Evolutionary conservation across 768 basidiomycete species (phyloP).

Genomic region (Hydnum rufescens): DNA sequence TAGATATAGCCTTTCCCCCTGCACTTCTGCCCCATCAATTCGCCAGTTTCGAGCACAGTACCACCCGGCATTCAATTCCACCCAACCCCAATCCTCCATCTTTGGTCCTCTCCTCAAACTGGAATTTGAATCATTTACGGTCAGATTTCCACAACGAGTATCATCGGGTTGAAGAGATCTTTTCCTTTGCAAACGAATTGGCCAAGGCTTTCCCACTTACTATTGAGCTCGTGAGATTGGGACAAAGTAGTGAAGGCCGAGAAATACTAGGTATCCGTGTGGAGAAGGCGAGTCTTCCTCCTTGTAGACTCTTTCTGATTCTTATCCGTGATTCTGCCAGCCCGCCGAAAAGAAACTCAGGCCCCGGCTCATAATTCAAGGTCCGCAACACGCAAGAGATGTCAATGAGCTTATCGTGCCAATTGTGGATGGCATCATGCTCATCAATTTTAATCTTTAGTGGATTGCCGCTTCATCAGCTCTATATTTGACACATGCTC

Average conservation of each 20-base stretch:
- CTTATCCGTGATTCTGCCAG: constrained; percentile 19
- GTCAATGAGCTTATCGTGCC: constrained; percentile 21
- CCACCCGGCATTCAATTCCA: not conserved
- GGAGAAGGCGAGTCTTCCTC: not conserved
- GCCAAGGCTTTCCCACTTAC: constrained; percentile 27
- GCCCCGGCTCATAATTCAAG: constrained; percentile 44
- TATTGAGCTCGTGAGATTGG: constrained; percentile 29
- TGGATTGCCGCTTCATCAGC: constrained; percentile 67
- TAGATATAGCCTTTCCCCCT: not conserved
- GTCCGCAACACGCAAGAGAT: constrained; percentile 61
- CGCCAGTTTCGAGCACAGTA: not conserved
- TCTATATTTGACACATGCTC: constrained; percentile 51
- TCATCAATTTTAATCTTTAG: constrained; percentile 18
- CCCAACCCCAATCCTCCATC: not conserved
- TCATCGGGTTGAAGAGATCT: constrained; percentile 36
- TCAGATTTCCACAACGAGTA: constrained; percentile 25
- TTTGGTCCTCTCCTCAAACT: not conserved
- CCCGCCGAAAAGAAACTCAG: constrained; percentile 12
- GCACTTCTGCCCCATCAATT: not conserved
- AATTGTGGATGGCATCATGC: constrained; percentile 4
- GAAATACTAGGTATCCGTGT: constrained; percentile 32
- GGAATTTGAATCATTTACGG: not conserved
- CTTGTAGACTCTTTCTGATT: not conserved
- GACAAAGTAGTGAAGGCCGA: constrained; percentile 37
- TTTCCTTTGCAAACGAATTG: constrained; percentile 32